Base-by-base conservation (phyloP, 2,329 filamentous ascomycete species). In the Diaporthe australafricana region DNA sequence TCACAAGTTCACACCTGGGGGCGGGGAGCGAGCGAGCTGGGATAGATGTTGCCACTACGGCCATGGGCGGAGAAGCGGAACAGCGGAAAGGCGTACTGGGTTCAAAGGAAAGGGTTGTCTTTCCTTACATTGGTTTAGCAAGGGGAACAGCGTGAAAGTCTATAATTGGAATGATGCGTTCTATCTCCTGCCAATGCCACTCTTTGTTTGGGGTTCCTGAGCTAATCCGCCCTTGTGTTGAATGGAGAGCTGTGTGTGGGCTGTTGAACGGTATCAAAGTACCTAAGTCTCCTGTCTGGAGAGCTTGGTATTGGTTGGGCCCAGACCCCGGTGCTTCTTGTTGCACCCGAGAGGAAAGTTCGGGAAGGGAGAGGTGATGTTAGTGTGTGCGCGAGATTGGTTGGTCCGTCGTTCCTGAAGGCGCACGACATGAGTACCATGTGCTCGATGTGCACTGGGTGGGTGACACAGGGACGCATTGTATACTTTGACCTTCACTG, bases 401-500 rank as follows among this genome's bases (percentile, higher is more conserved):
- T 5, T 48, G 35, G 53, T 56, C 68, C 62, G 47, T 56, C 52
- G 22, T 47, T 16, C 32, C 30, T 52, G 40, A 55, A 38, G 68
- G 55, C 56, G 60, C 67, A 72, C 71, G 38, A 35, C 71, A 72
- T 63, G 55, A 72, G 57, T 70, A 27, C 70, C 52, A 52, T 60
- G 57, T 40, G 60, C 40, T 72, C 67, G n/a, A 35, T 42, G 42
- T 65, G 22, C 48, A 45, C 45, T 70, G 16, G 66, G 53, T 60
- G 30, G 45, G 60, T 50, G 12, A 30, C 53, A 47, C 53, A 7
- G 67, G 16, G 42, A 25, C 20, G 1, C 6, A 9, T 16, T 6
- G 14, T 6, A 20, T 50, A 69, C 25, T 27, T 50, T 2, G 35
- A 69, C 67, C n/a, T 38, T 11, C 5, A 17, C 20, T 47, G 3